phyloP scores from a whole-genome alignment of 441 rosid genomes.

The Caryocar brasiliense region DNA sequence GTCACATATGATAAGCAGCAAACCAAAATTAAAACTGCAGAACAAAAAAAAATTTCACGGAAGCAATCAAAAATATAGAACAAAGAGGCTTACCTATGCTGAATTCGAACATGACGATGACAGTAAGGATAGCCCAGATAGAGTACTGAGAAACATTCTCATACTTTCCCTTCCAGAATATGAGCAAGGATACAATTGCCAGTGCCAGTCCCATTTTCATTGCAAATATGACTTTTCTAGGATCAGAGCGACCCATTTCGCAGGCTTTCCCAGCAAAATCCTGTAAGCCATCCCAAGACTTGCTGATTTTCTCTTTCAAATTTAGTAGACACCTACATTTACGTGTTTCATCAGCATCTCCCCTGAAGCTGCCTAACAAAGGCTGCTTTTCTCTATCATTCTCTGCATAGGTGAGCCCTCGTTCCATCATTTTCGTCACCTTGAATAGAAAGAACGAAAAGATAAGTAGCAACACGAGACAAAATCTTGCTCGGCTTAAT shows the following conservation, averaged over 20 bases:
- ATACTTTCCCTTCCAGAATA: conserved; percentile 16
- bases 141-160: conserved; percentile 25
- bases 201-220: conserved; percentile 26
- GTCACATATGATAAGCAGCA: no score
- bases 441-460: neutral
- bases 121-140: conserved; percentile 30
- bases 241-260: conserved; percentile 29
- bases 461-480: no score
- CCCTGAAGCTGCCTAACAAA: conserved; percentile 9
- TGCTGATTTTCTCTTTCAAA: conserved; percentile 2
- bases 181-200: conserved; percentile 21
- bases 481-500: no score
- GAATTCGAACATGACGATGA: conserved; percentile 28
- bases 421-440: conserved; percentile 6
- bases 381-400: conserved; percentile 6
- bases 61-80: no score
- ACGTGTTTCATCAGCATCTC: conserved; percentile 6
- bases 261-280: conserved; percentile 12
- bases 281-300: conserved; percentile 1
- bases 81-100: conserved; percentile 11
- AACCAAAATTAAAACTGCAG: no score
- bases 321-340: neutral
- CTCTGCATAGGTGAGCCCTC: neutral
- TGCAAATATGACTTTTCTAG: conserved; percentile 24
- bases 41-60: no score